Evolutionary conservation across 805 yeast species (phyloP).

Genomic region (Saccharomycopsis javanensis): DNA sequence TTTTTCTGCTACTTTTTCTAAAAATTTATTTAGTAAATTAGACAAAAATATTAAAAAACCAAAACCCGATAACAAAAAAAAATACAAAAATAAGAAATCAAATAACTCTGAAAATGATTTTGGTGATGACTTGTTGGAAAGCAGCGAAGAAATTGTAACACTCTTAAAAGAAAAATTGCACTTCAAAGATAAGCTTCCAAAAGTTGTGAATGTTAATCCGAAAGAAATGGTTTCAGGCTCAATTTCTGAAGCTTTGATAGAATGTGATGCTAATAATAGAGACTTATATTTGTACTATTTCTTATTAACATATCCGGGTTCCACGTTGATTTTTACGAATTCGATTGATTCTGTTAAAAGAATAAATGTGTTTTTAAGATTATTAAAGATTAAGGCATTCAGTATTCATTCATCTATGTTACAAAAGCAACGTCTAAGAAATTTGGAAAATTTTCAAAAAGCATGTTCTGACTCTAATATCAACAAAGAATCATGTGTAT

Average conservation of each 20-base stretch:
- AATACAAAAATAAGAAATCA: conserved; percentile 21
- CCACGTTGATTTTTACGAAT: conserved; percentile 85
- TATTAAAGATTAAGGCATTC: conserved; percentile 56
- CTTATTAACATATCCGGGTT: conserved; percentile 74
- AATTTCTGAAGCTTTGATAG: conserved; percentile 78
- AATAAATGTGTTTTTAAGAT: conserved; percentile 62
- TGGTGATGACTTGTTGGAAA: conserved; percentile 30
- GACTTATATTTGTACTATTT: conserved; percentile 87
- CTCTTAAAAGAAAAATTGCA: conserved; percentile 60
- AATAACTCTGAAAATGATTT: conserved; percentile 21
- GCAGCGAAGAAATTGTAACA: conserved; percentile 50
- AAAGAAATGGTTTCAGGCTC: conserved; percentile 64
- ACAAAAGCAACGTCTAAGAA: conserved; percentile 83
- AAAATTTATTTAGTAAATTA: conserved; percentile 71
- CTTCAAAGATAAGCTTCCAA: conserved; percentile 59
- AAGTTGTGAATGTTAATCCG: conserved; percentile 78
- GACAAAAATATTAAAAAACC: conserved; percentile 29
- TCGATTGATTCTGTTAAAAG: conserved; percentile 93
- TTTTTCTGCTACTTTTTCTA: conserved; percentile 90
- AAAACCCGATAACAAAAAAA: conserved; percentile 18
- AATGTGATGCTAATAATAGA: conserved; percentile 75
- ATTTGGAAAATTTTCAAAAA: conserved; percentile 69
- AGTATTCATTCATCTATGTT: conserved; percentile 90
- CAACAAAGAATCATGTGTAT: conserved; percentile 42
- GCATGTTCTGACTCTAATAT: conserved; percentile 30